A percentile compares a stretch with the other conserved stretches of the same genome.
These are phyloP conservation scores for Fusarium nisikadoi DNA, from an alignment of 2,329 filamentous ascomycete genomes.

Conservation along the genomic window DNA sequence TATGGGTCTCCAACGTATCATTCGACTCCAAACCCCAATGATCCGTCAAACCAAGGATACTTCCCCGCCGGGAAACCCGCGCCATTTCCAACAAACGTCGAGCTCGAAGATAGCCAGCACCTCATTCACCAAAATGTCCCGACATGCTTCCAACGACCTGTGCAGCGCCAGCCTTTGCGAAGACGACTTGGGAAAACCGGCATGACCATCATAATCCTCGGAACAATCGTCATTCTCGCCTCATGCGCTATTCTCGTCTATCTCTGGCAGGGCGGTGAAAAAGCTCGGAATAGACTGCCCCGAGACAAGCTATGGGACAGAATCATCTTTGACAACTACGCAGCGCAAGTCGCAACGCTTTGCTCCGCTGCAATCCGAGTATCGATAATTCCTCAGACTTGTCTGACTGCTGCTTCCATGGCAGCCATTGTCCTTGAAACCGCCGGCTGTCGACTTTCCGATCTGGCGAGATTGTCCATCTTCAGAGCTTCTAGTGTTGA, in stretches of 20 bases:
- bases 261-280: constrained; percentile 5
- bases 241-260: constrained; percentile 14
- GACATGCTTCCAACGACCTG: neutral
- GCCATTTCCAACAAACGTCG: rapidly evolving
- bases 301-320: constrained; percentile 1
- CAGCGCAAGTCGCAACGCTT: constrained; percentile 1
- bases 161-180: neutral
- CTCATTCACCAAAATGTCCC: neutral
- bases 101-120: neutral
- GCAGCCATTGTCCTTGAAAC: constrained; percentile 18
- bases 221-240: neutral
- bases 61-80: neutral
- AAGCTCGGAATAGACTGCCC: neutral
- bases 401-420: constrained; percentile 6
- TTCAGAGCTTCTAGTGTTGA: neutral
- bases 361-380: constrained; percentile 10
- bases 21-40: rapidly evolving
- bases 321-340: neutral
- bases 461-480: neutral
- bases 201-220: neutral
- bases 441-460: neutral
- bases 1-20: neutral
- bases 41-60: neutral
- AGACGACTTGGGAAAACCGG: neutral
- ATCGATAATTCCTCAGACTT: neutral